These are phyloP conservation scores for Syzygium jambos DNA, from an alignment of 345 rosid species.

Conservation along the genomic window DNA sequence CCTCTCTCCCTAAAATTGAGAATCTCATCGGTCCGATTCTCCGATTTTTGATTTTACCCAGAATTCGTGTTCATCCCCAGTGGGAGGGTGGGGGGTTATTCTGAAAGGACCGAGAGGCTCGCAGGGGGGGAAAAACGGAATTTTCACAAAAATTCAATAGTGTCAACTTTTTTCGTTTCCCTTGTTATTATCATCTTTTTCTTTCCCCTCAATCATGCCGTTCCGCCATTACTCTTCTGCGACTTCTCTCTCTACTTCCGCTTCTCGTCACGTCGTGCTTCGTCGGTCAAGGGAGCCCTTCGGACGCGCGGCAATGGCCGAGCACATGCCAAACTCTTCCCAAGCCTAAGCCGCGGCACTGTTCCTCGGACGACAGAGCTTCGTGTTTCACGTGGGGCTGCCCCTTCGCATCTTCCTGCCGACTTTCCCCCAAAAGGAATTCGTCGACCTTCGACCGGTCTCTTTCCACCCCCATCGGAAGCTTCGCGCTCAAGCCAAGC, in stretches of 20 bases:
- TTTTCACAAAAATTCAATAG: not conserved
- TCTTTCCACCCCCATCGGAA: not conserved
- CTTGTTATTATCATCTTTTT: not conserved
- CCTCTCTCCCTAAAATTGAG: too few species aligned
- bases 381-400: not conserved
- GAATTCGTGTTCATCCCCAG: too few species aligned
- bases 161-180: not conserved
- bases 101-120: not conserved
- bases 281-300: not conserved
- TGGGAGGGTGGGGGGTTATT: not conserved
- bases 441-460: not conserved
- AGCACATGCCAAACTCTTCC: not conserved
- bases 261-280: not conserved
- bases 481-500: not conserved
- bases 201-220: not conserved
- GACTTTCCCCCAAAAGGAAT: not conserved
- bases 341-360: not conserved
- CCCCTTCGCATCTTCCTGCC: not conserved
- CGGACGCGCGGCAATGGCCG: not conserved
- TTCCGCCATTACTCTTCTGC: not conserved
- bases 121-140: not conserved
- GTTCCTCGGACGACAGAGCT: not conserved
- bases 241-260: not conserved
- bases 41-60: too few species aligned
- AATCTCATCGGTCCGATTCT: too few species aligned